Evolutionary conservation across 2,329 filamentous ascomycete species (phyloP), one percentile per base, ranked within the genome.

Genomic region (Diplodia sapinea): DNA sequence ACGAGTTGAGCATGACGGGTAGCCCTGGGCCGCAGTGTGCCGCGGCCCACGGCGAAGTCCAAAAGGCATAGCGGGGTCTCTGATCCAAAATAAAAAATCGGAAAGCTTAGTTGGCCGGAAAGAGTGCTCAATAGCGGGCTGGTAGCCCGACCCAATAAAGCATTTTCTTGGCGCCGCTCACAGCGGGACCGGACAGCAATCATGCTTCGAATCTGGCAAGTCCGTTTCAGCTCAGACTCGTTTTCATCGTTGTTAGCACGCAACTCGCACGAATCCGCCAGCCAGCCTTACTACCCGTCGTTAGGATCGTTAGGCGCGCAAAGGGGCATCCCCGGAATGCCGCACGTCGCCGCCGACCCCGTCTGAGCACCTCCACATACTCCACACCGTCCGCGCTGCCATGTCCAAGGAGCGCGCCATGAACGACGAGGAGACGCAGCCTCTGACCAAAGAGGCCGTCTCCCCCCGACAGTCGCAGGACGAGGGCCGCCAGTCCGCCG

Each of bases 401-500:
- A 79, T 79, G 76, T 74, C 76, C 69, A 69, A 63, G 54, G 74
- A 77, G 69, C 74, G 73, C 69, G 71, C 73, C 57, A 68, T 73
- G 66, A 75, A 77, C 71, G 77, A 80, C 70, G 81, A 83, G 73
- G 81, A 84, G 76, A 77, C 78, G 67, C 77, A 80, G 72, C 81
- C 82, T 68, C 77, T 84, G 26, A 80, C 78, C 33, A 73, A 74
- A 57, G 74, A 78, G 65, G 69, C 70, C 59, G 69, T 74, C 49
- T 33, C 15, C 43, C 67, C 74, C 66, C 75, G 74, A 68, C 68
- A 70, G 68, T 79, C 77, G 68, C 74, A 78, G 69, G 78, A 77
- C 70, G 73, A 74, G 55, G 76, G 72, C 6, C 74, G 76, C 65
- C 85, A 85, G 70, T 92, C 91, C 3, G 78, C 87, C 55, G 92